phyloP scores from a whole-genome alignment of 2,329 filamentous ascomycete species.

The Sclerotinia borealis region DNA sequence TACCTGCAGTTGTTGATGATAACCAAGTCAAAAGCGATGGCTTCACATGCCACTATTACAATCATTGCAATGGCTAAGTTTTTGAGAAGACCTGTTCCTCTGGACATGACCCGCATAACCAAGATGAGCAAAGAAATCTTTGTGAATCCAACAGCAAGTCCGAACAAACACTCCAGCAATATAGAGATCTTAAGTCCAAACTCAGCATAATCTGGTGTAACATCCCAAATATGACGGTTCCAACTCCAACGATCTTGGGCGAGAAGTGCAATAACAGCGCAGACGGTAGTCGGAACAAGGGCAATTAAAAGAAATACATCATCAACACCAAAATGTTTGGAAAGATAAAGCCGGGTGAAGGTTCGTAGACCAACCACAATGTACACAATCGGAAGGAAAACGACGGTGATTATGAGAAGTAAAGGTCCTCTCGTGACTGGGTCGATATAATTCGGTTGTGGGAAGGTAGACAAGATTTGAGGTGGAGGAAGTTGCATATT shows the following conservation, averaged over 20 bases:
- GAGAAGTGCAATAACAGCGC: constrained; percentile 33
- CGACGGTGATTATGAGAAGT: constrained; percentile 37
- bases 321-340: constrained; percentile 41
- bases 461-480: constrained; percentile 20
- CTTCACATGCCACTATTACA: constrained; percentile 31
- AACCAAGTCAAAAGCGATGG: constrained; percentile 31
- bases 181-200: constrained; percentile 35
- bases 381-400: constrained; percentile 37
- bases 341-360: constrained; percentile 41
- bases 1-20: constrained; percentile 38
- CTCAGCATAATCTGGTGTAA: constrained; percentile 29
- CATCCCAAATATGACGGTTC: constrained; percentile 39
- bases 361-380: constrained; percentile 39
- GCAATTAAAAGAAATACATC: constrained; percentile 40
- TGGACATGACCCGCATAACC: constrained; percentile 34
- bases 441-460: constrained; percentile 41
- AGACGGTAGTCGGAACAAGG: constrained; percentile 33
- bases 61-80: constrained; percentile 31
- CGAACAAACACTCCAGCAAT: constrained; percentile 35
- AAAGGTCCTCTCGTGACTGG: constrained; percentile 40
- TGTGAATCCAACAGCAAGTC: constrained; percentile 31
- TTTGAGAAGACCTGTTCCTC: constrained; percentile 29
- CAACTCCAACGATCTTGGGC: constrained; percentile 33
- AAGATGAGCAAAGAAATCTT: constrained; percentile 34
- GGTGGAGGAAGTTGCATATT: constrained; percentile 10